A percentile compares a stretch with the other conserved stretches of the same genome.
These are phyloP conservation scores for Talaromyces sp. DNA, from an alignment of 2,329 filamentous ascomycete genomes.

Conservation along the genomic window DNA sequence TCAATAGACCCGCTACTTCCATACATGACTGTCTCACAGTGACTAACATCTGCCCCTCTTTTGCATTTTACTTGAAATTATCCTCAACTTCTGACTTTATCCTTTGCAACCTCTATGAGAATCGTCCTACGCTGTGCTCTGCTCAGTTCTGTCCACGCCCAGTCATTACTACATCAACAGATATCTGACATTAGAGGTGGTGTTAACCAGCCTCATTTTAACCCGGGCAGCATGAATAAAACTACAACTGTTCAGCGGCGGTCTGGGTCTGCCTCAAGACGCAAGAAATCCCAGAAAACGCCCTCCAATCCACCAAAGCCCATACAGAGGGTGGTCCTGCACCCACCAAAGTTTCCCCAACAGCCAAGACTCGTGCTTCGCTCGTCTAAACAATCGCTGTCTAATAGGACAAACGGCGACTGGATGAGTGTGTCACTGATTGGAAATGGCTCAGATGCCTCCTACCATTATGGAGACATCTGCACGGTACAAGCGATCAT, in stretches of 20 bases:
- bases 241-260: constrained; percentile 1
- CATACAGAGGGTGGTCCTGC: constrained; percentile 1
- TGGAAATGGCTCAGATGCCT: constrained; percentile 8
- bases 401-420: neutral
- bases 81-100: neutral
- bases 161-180: neutral
- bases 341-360: constrained; percentile 8
- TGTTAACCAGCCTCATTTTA: neutral
- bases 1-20: neutral
- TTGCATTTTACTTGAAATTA: neutral
- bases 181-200: neutral
- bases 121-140: neutral
- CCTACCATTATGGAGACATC: constrained; percentile 10
- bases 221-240: neutral
- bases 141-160: neutral
- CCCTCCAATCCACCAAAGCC: constrained; percentile 2
- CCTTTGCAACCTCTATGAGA: neutral
- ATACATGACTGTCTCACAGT: neutral
- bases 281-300: constrained; percentile 6
- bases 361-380: neutral
- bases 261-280: constrained; percentile 4
- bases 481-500: constrained; percentile 9
- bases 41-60: neutral
- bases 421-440: constrained; percentile 4
- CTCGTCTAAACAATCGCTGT: neutral